These are phyloP conservation scores for Botryotinia convoluta DNA, from an alignment of 2,329 filamentous ascomycete genomes.

Conservation along the genomic window DNA sequence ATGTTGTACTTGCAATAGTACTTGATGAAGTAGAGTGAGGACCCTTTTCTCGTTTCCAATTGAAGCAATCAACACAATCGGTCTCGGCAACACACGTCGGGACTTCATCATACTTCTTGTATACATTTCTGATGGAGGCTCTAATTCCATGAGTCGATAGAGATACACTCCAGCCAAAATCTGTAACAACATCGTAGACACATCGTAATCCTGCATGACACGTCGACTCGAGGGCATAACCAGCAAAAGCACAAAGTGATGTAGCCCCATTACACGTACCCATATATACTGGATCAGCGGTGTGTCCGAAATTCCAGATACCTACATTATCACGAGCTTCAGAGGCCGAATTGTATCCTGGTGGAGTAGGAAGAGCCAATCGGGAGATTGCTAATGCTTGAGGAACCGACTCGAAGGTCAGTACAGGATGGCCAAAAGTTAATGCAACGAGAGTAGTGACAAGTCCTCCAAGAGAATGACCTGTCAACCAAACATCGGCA, in stretches of 20 bases:
- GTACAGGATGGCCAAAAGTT: constrained; percentile 80
- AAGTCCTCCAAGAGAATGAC: constrained; percentile 89
- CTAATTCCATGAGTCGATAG: constrained; percentile 86
- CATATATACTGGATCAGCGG: constrained; percentile 89
- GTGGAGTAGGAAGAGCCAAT: constrained; percentile 80
- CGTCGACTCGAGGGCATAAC: constrained; percentile 83
- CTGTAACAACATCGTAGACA: constrained; percentile 83
- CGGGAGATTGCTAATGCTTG: constrained; percentile 81
- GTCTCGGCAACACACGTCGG: constrained; percentile 70
- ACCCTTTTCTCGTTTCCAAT: constrained; percentile 92
- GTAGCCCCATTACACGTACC: constrained; percentile 86
- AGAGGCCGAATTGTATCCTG: constrained; percentile 50
- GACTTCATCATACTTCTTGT: constrained; percentile 75
- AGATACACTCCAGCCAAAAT: constrained; percentile 86
- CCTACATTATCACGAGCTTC: constrained; percentile 71
- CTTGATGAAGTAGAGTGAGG: constrained; percentile 73
- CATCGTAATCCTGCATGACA: constrained; percentile 87
- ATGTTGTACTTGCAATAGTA: constrained; percentile 54
- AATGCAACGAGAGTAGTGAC: constrained; percentile 80
- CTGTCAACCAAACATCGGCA: constrained; percentile 80
- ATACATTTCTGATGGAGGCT: constrained; percentile 78
- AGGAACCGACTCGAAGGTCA: constrained; percentile 88
- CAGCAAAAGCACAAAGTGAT: constrained; percentile 78
- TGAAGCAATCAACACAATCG: constrained; percentile 80
- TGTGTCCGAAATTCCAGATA: constrained; percentile 86